A percentile compares a stretch with the other conserved stretches of the same genome.
These are phyloP conservation scores for Isabelozyma rhagii DNA, from an alignment of 805 yeast genomes.

Conservation along the genomic window DNA sequence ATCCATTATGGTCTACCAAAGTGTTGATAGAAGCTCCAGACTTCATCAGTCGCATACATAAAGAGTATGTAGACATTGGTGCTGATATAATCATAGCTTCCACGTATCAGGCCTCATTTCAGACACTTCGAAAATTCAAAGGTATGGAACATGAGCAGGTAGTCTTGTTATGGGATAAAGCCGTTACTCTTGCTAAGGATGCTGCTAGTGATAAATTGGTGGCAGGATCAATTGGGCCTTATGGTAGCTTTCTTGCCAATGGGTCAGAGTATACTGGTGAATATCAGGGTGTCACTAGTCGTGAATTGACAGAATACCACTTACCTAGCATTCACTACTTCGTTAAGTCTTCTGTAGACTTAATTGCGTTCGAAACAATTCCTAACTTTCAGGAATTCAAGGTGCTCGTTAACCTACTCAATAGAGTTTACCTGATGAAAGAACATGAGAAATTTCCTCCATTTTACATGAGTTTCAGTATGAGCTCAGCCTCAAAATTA, in stretches of 20 bases:
- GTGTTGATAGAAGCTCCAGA: constrained; percentile 45
- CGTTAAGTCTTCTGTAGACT: constrained; percentile 43
- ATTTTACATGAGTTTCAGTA: constrained; percentile 43
- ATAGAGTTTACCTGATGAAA: constrained; percentile 17
- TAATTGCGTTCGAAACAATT: constrained; percentile 69
- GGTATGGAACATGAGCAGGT: constrained; percentile 11
- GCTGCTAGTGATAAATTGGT: constrained; percentile 22
- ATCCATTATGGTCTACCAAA: constrained; percentile 61
- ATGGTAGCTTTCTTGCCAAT: constrained; percentile 64
- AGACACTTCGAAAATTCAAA: constrained; percentile 28
- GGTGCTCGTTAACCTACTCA: constrained; percentile 39
- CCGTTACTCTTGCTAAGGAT: constrained; percentile 19
- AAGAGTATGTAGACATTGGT: constrained; percentile 50
- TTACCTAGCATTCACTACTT: constrained; percentile 37
- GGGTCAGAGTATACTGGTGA: constrained; percentile 76
- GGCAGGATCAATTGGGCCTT: constrained; percentile 74
- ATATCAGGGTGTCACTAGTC: constrained; percentile 40
- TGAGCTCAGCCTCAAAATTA: constrained; percentile 17
- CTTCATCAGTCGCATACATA: constrained; percentile 45
- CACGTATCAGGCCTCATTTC: constrained; percentile 58
- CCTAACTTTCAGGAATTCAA: constrained; percentile 60
- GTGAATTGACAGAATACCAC: constrained; percentile 50
- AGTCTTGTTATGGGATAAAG: constrained; percentile 15
- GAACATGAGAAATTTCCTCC: constrained; percentile 26
- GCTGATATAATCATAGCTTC: constrained; percentile 54